Conservation (phyloP, 306 rosid species). For the Cercis canadensis region DNA sequence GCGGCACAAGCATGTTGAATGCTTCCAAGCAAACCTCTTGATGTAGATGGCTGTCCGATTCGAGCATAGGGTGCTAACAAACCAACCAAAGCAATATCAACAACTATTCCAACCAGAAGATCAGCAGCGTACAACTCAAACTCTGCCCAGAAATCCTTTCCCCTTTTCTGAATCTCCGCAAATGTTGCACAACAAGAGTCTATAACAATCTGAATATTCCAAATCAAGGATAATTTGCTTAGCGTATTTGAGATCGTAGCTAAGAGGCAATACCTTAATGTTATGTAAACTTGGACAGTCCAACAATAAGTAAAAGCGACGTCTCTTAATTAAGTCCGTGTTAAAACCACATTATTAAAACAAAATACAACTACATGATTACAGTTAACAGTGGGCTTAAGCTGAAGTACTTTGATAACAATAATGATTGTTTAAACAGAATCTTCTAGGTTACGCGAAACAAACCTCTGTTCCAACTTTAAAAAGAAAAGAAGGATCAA, state of each 20-base stretch:
- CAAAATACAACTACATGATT: neutral
- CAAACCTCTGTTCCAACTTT: slow-evolving; percentile 94
- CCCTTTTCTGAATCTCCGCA: slow-evolving; percentile 92
- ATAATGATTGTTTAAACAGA: too few relatives aligned
- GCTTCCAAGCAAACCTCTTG: slow-evolving; percentile 78
- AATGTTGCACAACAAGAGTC: slow-evolving; percentile 96
- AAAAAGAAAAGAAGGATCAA: slow-evolving; percentile 91
- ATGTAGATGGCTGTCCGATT: slow-evolving; percentile 66
- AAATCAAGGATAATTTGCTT: slow-evolving; percentile 19
- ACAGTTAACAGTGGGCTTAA: neutral
- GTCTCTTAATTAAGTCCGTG: neutral
- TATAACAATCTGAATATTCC: slow-evolving; percentile 73
- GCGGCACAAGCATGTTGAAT: slow-evolving; percentile 71
- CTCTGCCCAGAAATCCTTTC: slow-evolving; percentile 90
- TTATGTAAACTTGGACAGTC: neutral
- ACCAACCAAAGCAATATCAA: slow-evolving; percentile 90
- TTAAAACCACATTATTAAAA: neutral
- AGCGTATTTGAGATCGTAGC: neutral
- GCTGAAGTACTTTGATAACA: neutral
- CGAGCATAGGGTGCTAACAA: slow-evolving; percentile 93
- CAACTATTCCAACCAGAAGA: slow-evolving; percentile 85
- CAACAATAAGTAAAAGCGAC: neutral
- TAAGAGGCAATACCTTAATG: too few relatives aligned
- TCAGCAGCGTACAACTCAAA: slow-evolving; percentile 94
- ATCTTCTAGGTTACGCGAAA: neutral